Percentiles rank a stretch among this genome's conserved stretches.
These are phyloP conservation scores for Lepidium africanum DNA, from an alignment of 345 rosid species.

Conservation along the genomic window DNA sequence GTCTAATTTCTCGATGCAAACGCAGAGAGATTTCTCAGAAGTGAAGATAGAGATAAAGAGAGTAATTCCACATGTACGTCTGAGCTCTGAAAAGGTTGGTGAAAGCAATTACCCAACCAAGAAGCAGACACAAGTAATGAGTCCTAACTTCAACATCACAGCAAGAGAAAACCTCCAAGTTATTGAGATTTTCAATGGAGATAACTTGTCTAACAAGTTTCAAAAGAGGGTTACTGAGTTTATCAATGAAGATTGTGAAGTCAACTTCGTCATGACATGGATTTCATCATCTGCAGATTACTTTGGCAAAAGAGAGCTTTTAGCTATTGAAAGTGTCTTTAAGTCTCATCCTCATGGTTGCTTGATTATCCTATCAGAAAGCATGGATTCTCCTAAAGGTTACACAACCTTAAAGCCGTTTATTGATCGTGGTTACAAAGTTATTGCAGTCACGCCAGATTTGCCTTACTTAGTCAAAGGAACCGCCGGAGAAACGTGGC, in stretches of 20 bases:
- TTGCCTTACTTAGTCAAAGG: slow-evolving; percentile 44
- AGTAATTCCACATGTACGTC: slow-evolving; percentile 15
- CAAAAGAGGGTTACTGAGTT: slow-evolving; percentile 41
- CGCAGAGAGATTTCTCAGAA: slow-evolving; percentile 9
- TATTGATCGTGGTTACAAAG: slow-evolving; percentile 40
- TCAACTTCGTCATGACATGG: slow-evolving; percentile 75
- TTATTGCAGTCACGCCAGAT: slow-evolving; percentile 56
- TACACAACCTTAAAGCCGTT: slow-evolving; percentile 47
- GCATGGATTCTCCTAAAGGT: slow-evolving; percentile 54
- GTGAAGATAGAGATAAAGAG: slow-evolving; percentile 20
- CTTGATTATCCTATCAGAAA: slow-evolving; percentile 51
- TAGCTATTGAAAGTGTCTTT: slow-evolving; percentile 57
- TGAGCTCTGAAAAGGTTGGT: slow-evolving; percentile 21
- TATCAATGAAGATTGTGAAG: slow-evolving; percentile 35
- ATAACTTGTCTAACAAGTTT: slow-evolving; percentile 34
- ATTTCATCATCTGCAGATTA: slow-evolving; percentile 44
- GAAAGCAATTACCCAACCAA: neutral
- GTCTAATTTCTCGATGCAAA: slow-evolving; percentile 20
- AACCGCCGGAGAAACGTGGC: slow-evolving; percentile 64
- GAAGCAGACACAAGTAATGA: neutral
- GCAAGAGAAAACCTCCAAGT: slow-evolving; percentile 36
- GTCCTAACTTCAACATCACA: slow-evolving; percentile 30
- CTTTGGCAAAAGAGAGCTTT: slow-evolving; percentile 45
- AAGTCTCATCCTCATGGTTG: slow-evolving; percentile 53
- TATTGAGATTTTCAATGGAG: slow-evolving; percentile 34